These are phyloP conservation scores for Podospora fimiseda DNA, from an alignment of 495 filamentous ascomycete genomes.

Conservation along the genomic window DNA sequence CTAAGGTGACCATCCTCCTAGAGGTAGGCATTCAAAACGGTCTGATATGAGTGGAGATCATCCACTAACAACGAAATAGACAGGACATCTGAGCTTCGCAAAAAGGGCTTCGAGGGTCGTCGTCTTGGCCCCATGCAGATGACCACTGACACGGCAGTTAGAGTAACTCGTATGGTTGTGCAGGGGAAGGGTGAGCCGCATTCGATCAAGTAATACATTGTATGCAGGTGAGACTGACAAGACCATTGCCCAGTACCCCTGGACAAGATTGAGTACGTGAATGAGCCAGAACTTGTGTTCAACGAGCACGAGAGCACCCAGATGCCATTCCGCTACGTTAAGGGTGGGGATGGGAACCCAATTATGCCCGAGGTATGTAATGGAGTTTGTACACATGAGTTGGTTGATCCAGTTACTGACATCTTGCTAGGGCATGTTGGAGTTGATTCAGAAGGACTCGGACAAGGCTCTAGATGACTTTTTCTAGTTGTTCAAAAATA, in stretches of 20 bases:
- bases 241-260: constrained; percentile 51
- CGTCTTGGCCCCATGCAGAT: constrained; percentile 90
- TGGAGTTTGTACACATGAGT: background rate
- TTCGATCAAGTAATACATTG: background rate
- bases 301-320: constrained; percentile 87
- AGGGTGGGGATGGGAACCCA: constrained; percentile 61
- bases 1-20: constrained; percentile 85
- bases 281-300: constrained; percentile 82
- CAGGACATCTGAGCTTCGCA: constrained; percentile 84
- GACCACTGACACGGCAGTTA: constrained; percentile 95
- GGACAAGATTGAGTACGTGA: constrained; percentile 69
- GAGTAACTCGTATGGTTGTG: constrained; percentile 84
- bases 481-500: constrained; percentile 43
- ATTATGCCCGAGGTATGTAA: constrained; percentile 79
- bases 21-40: constrained; percentile 53
- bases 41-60: background rate
- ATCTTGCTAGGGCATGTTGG: constrained; percentile 74
- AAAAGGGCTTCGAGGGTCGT: constrained; percentile 84
- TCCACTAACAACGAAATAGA: constrained; percentile 49
- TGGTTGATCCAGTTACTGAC: background rate
- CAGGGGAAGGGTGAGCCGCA: constrained; percentile 63
- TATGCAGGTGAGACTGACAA: background rate
- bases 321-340: constrained; percentile 97
- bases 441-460: constrained; percentile 87
- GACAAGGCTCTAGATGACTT: constrained; percentile 87